Evolutionary conservation across 2,329 filamentous ascomycete genomes (phyloP).

Genomic region (Huntiella omanensis): DNA sequence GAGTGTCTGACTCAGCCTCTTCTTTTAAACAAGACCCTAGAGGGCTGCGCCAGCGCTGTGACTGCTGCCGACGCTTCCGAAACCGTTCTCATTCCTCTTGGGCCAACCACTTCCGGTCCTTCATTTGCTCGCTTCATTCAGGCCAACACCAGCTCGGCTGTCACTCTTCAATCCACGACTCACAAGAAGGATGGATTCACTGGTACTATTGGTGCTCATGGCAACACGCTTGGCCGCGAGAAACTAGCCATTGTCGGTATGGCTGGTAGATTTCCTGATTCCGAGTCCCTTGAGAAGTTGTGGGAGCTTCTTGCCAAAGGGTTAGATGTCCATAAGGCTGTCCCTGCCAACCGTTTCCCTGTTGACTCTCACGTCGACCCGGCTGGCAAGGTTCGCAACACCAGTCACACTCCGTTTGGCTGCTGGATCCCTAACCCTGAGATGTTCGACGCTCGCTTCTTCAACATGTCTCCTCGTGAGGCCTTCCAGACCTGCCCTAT

Average conservation of each 20-base stretch:
- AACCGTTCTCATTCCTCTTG: constrained; percentile 29
- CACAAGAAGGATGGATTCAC: constrained; percentile 19
- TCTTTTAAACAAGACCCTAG: constrained; percentile 28
- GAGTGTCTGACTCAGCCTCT: constrained; percentile 33
- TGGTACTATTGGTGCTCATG: constrained; percentile 26
- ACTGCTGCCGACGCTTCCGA: constrained; percentile 19
- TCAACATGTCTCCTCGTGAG: constrained; percentile 68
- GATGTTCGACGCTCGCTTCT: constrained; percentile 59
- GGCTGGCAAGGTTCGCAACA: constrained; percentile 48
- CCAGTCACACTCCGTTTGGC: constrained; percentile 49
- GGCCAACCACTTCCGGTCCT: constrained; percentile 26
- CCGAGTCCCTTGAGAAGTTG: constrained; percentile 22
- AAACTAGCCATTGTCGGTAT: constrained; percentile 70
- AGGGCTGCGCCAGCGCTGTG: constrained; percentile 26
- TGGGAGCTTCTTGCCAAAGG: constrained; percentile 52
- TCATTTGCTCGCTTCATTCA: constrained; percentile 26
- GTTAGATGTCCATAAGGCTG: constrained; percentile 42
- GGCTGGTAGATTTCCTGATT: constrained; percentile 26
- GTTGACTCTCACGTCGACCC: constrained; percentile 47
- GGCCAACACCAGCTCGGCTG: constrained; percentile 23
- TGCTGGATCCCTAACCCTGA: constrained; percentile 54
- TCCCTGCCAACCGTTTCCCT: constrained; percentile 51
- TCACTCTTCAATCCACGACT: constrained; percentile 22
- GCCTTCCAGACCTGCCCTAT: constrained; percentile 59
- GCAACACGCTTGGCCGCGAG: constrained; percentile 26